A percentile compares a stretch with the other conserved stretches of the same genome.
phyloP scores from a whole-genome alignment of 2,329 filamentous ascomycete species.

The Eutypella sp. region DNA sequence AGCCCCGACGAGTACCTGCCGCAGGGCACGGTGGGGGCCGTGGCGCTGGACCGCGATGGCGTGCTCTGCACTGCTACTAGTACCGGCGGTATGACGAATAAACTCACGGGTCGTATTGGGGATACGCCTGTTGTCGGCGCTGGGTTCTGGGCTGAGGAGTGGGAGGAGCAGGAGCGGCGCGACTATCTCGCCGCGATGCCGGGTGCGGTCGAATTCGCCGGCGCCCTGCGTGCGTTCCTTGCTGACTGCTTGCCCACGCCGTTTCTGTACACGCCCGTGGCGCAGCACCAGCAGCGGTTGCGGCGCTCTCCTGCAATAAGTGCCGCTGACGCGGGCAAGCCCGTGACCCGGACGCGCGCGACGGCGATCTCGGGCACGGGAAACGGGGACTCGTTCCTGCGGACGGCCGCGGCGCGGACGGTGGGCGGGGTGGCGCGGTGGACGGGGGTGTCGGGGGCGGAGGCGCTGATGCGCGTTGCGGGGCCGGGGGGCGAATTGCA shows the following conservation, averaged over 20 bases:
- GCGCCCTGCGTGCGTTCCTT: conserved; percentile 43
- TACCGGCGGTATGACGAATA: conserved; percentile 82
- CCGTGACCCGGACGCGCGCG: conserved; percentile 34
- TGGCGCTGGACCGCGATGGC: conserved; percentile 73
- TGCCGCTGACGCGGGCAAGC: too few species aligned
- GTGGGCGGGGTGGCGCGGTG: conserved; percentile 70
- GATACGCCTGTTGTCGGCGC: conserved; percentile 81
- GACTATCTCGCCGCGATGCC: conserved; percentile 12
- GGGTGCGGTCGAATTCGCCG: conserved; percentile 34
- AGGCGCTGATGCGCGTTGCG: conserved; percentile 59
- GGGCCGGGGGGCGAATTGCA: conserved; percentile 71
- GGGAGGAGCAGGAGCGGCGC: conserved; percentile 44
- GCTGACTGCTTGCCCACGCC: conserved; percentile 57
- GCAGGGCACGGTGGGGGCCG: conserved; percentile 80
- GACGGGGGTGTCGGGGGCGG: conserved; percentile 42
- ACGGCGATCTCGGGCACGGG: conserved; percentile 72
- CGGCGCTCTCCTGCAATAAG: too few species aligned
- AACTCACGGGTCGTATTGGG: conserved; percentile 76
- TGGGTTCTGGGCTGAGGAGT: conserved; percentile 88
- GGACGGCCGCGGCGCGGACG: conserved; percentile 65
- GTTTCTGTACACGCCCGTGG: conserved; percentile 32
- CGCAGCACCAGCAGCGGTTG: background rate
- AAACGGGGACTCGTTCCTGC: conserved; percentile 84
- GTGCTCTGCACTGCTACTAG: conserved; percentile 64
- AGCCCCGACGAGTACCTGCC: conserved; percentile 63